Percentiles rank a stretch among this genome's conserved stretches.
phyloP scores from a whole-genome alignment of 208 protist genomes.

The Acanthamoeba culbertsoni region DNA sequence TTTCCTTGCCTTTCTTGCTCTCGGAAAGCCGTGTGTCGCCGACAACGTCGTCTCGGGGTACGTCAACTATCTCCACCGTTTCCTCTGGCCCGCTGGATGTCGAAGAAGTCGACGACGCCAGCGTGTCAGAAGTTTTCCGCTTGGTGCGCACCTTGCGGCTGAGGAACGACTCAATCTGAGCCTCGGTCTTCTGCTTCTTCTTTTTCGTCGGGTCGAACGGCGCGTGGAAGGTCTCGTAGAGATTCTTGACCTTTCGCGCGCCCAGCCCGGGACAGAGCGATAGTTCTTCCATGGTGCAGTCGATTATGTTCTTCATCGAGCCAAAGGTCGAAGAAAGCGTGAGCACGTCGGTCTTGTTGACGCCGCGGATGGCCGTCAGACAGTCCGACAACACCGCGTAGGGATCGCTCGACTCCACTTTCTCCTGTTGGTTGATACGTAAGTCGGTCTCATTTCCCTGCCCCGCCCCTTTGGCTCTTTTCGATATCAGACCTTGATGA shows the following conservation, averaged over 20 bases:
- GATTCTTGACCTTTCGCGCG: not conserved
- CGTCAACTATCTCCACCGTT: too few relatives aligned
- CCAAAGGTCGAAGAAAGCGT: slow-evolving; percentile 62
- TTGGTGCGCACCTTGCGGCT: not conserved
- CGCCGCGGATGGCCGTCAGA: slow-evolving; percentile 54
- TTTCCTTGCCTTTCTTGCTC: not conserved
- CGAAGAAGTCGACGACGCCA: not conserved
- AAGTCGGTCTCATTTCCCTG: not conserved
- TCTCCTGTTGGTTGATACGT: not conserved
- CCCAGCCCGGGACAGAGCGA: slow-evolving; percentile 51
- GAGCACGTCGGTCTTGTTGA: slow-evolving; percentile 77
- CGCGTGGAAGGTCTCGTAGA: slow-evolving; percentile 35
- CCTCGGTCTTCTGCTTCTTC: not conserved
- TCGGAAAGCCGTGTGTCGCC: too few relatives aligned
- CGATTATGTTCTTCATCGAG: slow-evolving; percentile 39
- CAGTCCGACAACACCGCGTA: slow-evolving; percentile 46
- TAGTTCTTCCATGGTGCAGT: slow-evolving; percentile 39
- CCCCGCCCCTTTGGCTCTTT: not conserved
- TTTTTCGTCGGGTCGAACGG: not conserved
- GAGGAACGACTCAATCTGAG: not conserved
- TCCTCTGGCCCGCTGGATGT: not conserved
- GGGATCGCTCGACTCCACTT: not conserved
- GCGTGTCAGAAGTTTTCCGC: not conserved
- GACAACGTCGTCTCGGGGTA: too few relatives aligned
- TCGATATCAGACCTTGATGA: slow-evolving; percentile 63